Evolutionary conservation across 2,329 filamentous ascomycete genomes (phyloP).

Genomic region (Blastomyces parvus): DNA sequence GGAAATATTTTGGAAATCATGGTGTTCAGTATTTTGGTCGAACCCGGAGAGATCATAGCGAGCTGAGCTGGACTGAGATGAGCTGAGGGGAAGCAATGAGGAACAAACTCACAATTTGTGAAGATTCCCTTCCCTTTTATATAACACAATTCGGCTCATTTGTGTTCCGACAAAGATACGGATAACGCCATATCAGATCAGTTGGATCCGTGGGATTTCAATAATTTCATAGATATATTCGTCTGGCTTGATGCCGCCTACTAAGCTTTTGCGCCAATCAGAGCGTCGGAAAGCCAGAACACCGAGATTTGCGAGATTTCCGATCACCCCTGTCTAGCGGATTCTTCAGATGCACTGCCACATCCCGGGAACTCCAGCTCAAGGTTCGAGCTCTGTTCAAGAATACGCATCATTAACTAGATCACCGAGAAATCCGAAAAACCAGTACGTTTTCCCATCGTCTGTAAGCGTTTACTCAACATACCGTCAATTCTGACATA

Average conservation of each 20-base stretch:
- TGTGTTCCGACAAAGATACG: not conserved
- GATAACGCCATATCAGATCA: not conserved
- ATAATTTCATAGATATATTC: not conserved
- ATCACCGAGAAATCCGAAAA: not conserved
- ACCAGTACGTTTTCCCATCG: too few species aligned
- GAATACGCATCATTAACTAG: too few species aligned
- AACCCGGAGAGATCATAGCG: not conserved
- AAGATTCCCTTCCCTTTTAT: not conserved
- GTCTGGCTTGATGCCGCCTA: too few species aligned
- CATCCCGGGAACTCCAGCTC: too few species aligned
- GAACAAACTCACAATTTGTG: not conserved
- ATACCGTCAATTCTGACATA: too few species aligned
- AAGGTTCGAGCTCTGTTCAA: not conserved
- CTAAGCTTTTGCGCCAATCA: not conserved
- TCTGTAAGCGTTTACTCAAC: too few species aligned
- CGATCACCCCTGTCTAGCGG: not conserved
- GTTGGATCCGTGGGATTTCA: not conserved
- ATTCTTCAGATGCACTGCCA: not conserved
- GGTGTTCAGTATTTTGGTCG: not conserved
- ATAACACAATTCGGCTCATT: not conserved
- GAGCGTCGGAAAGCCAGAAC: slow-evolving; percentile 1
- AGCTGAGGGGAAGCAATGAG: not conserved
- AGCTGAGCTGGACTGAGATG: not conserved
- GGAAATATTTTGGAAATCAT: not conserved
- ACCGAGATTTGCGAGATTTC: slow-evolving; percentile 16